Base-by-base conservation (phyloP, 352 stramenopile genomes). In the Phytophthora niederhauseri region DNA sequence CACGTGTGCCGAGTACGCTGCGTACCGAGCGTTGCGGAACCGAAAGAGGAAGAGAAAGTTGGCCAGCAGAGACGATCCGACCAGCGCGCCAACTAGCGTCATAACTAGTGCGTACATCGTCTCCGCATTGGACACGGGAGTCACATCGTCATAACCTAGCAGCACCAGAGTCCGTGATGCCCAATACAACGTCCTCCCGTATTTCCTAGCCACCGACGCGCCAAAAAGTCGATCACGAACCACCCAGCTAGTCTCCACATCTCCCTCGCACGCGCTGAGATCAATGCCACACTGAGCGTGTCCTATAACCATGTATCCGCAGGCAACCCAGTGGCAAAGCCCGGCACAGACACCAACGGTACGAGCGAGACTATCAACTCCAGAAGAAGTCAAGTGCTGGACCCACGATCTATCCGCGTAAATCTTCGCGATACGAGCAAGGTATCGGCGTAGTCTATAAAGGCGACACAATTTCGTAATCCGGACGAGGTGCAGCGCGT, bases 31-130 rank as follows among this genome's bases (percentile, higher is more conserved):
- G 24, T 89, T 87, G 11, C 81, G 73, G 49, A 90, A 75, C 1
- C 85, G 78, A 38, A 93, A 91, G 34, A 93, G 79, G 60, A 93
- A 93, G 6, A 91, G 69, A 30, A 89, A 91, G 8, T 76, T 89
- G 2, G 85, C 84, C 8, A 93, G 65, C 24, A 92, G 45, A 0
- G 80, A 89, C 5, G 81, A 79, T 4, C 80, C 82, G 31, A 90
- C 66, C 2, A 92, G 12, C 15, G 79, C 81, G 0, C 82, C 84
- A 7, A 83, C 24, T 7, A 92, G 59, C 34, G 84, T 75, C 1
- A 84, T 64, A 6, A 75, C 30, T 17, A 88, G 60, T 0, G 70
- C 82, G 52, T 90, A 91, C 0, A 91, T 11, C 0, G 78, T 92
- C 50, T 93, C 84, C 3, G 45, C 55, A 46, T 85, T 66, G 0